phyloP scores from a whole-genome alignment of 768 basidiomycete species.

The Artomyces pyxidatus region DNA sequence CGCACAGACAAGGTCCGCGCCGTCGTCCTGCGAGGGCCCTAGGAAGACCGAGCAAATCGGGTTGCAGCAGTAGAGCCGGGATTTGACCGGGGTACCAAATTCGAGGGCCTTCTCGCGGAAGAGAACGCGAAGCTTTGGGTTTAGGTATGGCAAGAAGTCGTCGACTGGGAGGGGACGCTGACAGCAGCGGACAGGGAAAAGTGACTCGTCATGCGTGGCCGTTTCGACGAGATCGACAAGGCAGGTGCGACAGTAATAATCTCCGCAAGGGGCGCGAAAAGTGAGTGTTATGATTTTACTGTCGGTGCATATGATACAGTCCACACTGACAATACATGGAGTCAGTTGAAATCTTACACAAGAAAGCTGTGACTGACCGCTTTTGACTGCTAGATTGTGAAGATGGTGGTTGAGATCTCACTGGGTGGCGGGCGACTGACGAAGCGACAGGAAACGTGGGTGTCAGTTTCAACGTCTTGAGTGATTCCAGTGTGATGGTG shows the following conservation, averaged over 20 bases:
- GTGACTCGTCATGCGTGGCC: conserved; percentile 40
- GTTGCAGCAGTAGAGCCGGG: neutral
- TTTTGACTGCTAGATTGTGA: no score
- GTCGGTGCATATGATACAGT: conserved; percentile 39
- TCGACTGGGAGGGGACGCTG: conserved; percentile 26
- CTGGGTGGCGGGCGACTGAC: no score
- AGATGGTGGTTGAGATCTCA: no score
- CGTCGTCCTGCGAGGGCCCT: neutral
- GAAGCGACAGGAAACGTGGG: no score
- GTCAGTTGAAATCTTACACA: no score
- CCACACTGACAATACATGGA: conserved; percentile 1
- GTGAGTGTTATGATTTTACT: conserved; percentile 14
- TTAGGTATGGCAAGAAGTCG: conserved; percentile 24
- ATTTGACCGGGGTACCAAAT: neutral
- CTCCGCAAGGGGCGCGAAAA: conserved; percentile 36
- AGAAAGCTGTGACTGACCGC: no score
- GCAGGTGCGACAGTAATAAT: conserved; percentile 41
- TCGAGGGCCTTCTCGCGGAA: neutral
- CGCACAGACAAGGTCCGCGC: neutral
- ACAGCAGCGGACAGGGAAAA: conserved; percentile 48
- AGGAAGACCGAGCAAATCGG: neutral
- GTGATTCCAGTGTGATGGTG: no score
- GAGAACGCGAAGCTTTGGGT: neutral
- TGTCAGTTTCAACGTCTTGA: no score
- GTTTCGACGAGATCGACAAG: conserved; percentile 32